Conservation (phyloP, 306 rosid species). For the Argentina anserina region DNA sequence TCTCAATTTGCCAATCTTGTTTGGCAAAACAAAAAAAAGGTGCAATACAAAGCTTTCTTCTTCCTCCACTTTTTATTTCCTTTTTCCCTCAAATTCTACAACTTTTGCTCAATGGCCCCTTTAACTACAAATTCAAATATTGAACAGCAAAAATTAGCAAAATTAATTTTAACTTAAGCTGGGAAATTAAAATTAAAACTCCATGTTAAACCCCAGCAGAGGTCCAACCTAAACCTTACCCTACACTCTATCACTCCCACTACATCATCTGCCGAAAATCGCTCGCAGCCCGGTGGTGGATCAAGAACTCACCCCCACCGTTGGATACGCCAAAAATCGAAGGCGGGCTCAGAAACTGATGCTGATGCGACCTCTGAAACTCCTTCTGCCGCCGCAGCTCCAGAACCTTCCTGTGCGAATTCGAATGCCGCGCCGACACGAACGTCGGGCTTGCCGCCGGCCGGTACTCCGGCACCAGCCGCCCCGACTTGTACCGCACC, state of each 20-base stretch:
- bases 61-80: conserved; percentile 20
- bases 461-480: conserved; percentile 47
- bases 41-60: conserved; percentile 29
- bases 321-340: conserved; percentile 76
- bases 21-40: conserved; percentile 31
- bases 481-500: conserved; percentile 45
- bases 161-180: background rate
- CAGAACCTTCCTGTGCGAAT: conserved; percentile 48
- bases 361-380: conserved; percentile 29
- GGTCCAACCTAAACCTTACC: conserved; percentile 36
- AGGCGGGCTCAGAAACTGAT: conserved; percentile 46
- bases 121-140: conserved; percentile 41
- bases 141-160: conserved; percentile 35
- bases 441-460: conserved; percentile 51
- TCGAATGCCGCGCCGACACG: conserved; percentile 39
- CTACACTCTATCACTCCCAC: conserved; percentile 39
- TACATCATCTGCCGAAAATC: conserved; percentile 65
- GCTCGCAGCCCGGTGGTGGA: conserved; percentile 49
- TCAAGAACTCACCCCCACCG: conserved; percentile 72
- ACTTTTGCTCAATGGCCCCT: background rate
- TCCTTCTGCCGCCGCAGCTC: conserved; percentile 49
- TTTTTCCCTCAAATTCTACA: conserved; percentile 24
- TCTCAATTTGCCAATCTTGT: conserved; percentile 44
- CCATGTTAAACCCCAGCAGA: conserved; percentile 17
- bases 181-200: background rate